Evolutionary conservation across 225 moss, liverwort and hornwort genomes (phyloP).

Genomic region (Straminergon stramineum): DNA sequence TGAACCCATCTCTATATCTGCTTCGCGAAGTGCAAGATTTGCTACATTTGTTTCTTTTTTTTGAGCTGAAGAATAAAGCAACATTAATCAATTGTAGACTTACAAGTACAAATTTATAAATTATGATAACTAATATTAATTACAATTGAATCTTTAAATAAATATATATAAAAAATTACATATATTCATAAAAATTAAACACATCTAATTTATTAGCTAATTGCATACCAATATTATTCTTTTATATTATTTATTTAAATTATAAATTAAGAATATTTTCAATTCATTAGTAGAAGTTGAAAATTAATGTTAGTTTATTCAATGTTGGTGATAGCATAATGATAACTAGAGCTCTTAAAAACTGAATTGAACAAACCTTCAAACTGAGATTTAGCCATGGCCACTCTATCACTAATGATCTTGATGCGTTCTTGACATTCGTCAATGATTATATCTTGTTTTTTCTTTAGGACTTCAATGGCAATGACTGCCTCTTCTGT

Average conservation of each 20-base stretch:
- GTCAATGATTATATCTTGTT: constrained; percentile 69
- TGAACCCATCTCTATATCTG: constrained; percentile 70
- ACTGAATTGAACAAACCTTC: constrained; percentile 24
- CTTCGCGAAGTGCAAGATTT: constrained; percentile 56
- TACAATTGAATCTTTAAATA: background rate
- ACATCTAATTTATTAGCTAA: background rate
- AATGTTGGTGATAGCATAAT: background rate
- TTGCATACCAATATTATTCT: accelerated
- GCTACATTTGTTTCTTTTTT: constrained; percentile 67
- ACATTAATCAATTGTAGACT: background rate
- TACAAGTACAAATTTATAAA: background rate
- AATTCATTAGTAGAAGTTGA: background rate
- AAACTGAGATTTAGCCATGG: constrained; percentile 42
- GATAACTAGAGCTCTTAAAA: background rate
- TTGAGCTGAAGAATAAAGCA: constrained; percentile 35
- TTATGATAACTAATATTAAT: background rate
- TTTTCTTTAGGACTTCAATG: constrained; percentile 48
- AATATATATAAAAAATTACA: background rate
- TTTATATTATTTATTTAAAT: too few species aligned
- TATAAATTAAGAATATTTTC: background rate
- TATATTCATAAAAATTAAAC: too few species aligned
- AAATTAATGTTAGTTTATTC: background rate
- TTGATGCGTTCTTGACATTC: constrained; percentile 68
- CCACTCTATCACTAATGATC: constrained; percentile 36
- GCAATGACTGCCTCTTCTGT: constrained; percentile 52